phyloP scores from a whole-genome alignment of 1,284 basidiomycete genomes.

The Phaffia rhodozyma region DNA sequence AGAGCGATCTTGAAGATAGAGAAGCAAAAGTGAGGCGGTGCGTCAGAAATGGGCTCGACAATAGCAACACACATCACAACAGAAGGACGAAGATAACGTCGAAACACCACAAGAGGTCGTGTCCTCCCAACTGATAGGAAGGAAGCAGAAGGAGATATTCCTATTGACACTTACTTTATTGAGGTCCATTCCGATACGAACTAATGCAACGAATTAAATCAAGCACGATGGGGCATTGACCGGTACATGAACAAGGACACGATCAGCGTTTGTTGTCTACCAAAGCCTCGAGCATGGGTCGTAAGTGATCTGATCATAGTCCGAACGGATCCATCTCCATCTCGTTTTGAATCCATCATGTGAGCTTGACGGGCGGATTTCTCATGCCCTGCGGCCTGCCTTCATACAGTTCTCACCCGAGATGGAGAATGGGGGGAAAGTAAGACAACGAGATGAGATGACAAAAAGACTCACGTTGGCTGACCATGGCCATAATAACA shows the following conservation, averaged over 20 bases:
- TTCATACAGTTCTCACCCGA: background rate
- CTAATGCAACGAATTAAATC: background rate
- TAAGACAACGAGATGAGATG: background rate
- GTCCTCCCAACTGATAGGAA: background rate
- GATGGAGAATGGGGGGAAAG: background rate
- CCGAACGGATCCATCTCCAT: background rate
- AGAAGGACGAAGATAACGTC: background rate
- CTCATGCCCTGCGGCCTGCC: background rate
- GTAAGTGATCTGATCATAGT: no score
- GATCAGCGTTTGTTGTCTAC: no score
- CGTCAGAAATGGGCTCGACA: background rate
- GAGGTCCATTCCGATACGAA: slow-evolving; percentile 18
- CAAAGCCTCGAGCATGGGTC: no score
- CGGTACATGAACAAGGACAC: no score
- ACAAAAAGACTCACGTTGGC: slow-evolving; percentile 31
- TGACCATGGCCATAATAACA: slow-evolving; percentile 33
- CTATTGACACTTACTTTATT: slow-evolving; percentile 5
- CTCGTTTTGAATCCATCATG: background rate
- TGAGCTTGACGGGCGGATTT: background rate
- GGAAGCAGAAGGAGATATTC: background rate
- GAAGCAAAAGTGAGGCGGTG: slow-evolving; percentile 45
- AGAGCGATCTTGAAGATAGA: slow-evolving; percentile 85
- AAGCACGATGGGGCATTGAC: no score
- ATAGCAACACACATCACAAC: background rate
- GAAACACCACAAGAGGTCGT: background rate